phyloP scores from a whole-genome alignment of 1,284 basidiomycete genomes.

The Agaricales sp. region DNA sequence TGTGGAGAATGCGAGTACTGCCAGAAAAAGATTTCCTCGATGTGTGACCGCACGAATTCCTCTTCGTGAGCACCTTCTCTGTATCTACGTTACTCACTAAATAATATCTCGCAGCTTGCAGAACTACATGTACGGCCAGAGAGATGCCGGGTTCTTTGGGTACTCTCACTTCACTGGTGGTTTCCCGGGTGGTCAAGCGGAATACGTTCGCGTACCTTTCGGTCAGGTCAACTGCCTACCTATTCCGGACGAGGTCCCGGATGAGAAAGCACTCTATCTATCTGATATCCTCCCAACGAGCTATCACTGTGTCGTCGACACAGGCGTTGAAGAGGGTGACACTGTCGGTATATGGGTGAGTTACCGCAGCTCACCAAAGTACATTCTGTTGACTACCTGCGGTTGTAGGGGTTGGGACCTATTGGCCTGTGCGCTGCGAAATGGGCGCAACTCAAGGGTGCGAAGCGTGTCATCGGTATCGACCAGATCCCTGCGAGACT shows the following conservation, averaged over 20 bases:
- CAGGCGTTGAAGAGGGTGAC: conserved; percentile 55
- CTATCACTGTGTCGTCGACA: conserved; percentile 67
- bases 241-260: conserved; percentile 54
- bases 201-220: conserved; percentile 60
- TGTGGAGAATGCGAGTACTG: conserved; percentile 71
- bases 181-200: conserved; percentile 54
- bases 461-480: conserved; percentile 63
- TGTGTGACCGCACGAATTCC: conserved; percentile 66
- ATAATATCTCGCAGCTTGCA: conserved; percentile 28
- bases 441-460: conserved; percentile 62
- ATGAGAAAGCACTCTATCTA: conserved; percentile 56
- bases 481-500: conserved; percentile 57
- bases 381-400: background rate
- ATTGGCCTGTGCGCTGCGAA: conserved; percentile 51
- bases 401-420: conserved; percentile 37
- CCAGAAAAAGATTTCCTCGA: conserved; percentile 60
- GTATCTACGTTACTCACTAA: conserved; percentile 5
- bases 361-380: conserved; percentile 3
- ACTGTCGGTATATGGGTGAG: conserved; percentile 58
- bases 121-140: conserved; percentile 59
- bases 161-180: conserved; percentile 70
- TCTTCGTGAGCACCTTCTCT: conserved; percentile 29
- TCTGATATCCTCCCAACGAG: conserved; percentile 66
- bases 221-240: conserved; percentile 64
- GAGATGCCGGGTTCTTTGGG: conserved; percentile 67